Conservation (phyloP, 148 eudicot species). For the Limonium bicolor region DNA sequence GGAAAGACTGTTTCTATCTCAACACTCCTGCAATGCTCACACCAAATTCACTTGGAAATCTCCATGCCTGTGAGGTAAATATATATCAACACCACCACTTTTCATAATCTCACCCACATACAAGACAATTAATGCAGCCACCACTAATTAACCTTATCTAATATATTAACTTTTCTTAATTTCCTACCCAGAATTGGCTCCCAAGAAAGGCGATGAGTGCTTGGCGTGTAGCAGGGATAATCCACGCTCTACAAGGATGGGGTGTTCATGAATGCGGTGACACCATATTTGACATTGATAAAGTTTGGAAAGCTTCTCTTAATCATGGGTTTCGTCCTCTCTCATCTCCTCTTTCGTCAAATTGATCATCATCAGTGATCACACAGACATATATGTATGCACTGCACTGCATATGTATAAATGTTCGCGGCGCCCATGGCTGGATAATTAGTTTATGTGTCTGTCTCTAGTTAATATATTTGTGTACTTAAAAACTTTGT, state of each 20-base stretch:
- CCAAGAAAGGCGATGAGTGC: constrained; percentile 40
- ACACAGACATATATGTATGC: no score
- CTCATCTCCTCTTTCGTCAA: no score
- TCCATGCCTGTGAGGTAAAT: constrained; percentile 68
- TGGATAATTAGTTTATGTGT: no score
- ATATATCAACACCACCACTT: background rate
- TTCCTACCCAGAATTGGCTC: constrained; percentile 20
- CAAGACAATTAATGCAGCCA: no score
- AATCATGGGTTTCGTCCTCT: constrained; percentile 30
- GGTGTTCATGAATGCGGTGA: constrained; percentile 29
- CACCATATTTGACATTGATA: constrained; percentile 14
- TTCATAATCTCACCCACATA: no score
- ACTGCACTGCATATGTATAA: no score
- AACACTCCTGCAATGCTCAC: constrained; percentile 46
- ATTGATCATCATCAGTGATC: no score
- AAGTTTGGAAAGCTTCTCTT: constrained; percentile 29
- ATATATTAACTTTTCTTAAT: background rate
- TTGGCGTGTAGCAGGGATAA: constrained; percentile 32
- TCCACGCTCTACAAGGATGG: constrained; percentile 35
- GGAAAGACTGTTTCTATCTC: constrained; percentile 28
- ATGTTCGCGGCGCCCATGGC: no score
- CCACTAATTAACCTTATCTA: background rate
- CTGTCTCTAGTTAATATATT: no score
- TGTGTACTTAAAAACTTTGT: no score
- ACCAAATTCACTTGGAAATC: constrained; percentile 40